A percentile compares a stretch with the other conserved stretches of the same genome.
Conservation (phyloP, 1,284 basidiomycete species). For the Ganoderma leucocontextum region DNA sequence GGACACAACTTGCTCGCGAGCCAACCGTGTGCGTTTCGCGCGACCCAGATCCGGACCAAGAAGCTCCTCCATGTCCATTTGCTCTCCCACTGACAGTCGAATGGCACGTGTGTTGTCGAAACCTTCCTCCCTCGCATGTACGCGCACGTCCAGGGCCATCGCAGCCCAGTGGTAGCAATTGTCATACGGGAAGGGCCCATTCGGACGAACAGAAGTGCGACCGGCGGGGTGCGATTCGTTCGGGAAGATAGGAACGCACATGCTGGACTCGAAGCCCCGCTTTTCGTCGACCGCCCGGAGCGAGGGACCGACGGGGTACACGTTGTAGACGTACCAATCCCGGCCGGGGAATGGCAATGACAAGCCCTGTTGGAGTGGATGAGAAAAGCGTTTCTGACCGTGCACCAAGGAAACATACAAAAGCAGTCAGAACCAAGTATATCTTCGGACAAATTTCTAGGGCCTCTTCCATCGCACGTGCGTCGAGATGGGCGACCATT, state of each 20-base stretch:
- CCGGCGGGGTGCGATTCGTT: conserved; percentile 10
- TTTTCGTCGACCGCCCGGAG: conserved; percentile 4
- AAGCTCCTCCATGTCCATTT: neutral
- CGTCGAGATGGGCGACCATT: neutral
- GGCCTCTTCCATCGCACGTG: neutral
- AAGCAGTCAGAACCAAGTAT: neutral
- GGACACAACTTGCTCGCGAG: neutral
- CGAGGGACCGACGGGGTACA: conserved; percentile 4
- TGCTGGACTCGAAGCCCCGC: conserved; percentile 6
- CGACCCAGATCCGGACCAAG: neutral
- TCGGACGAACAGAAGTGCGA: neutral
- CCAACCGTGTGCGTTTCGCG: neutral
- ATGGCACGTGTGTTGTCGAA: neutral
- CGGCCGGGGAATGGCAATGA: neutral
- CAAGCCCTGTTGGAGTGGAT: neutral
- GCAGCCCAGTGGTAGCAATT: conserved; percentile 23
- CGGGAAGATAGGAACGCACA: conserved; percentile 20
- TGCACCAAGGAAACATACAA: neutral
- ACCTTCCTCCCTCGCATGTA: neutral
- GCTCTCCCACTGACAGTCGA: neutral
- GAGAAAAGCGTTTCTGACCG: neutral
- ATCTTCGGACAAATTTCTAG: neutral
- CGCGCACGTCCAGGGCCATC: neutral
- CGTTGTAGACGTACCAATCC: conserved; percentile 7
- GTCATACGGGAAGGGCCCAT: conserved; percentile 10